phyloP scores from a whole-genome alignment of 169 alveolate genomes.

The Cryptosporidium meleagridis region DNA sequence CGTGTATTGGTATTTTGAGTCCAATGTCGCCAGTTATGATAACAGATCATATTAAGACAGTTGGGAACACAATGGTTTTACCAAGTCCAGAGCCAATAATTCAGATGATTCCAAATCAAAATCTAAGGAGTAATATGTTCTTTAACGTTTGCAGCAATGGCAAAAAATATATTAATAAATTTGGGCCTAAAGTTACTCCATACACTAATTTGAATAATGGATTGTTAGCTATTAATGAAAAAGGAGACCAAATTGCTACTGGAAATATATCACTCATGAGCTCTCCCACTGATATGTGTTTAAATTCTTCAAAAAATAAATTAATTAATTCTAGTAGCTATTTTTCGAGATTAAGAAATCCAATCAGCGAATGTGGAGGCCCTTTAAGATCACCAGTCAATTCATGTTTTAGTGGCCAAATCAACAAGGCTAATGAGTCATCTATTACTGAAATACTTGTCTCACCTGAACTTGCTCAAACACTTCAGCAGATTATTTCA shows the following conservation, averaged over 20 bases:
- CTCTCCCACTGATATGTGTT: conserved; percentile 16
- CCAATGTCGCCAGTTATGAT: conserved; percentile 71
- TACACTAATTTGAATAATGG: conserved; percentile 52
- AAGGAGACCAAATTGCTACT: conserved; percentile 3
- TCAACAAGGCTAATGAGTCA: neutral
- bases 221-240: conserved; percentile 10
- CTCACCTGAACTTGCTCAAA: conserved; percentile 58
- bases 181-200: conserved; percentile 69
- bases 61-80: conserved; percentile 37
- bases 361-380: neutral
- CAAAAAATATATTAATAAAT: neutral
- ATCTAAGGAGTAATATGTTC: conserved; percentile 1
- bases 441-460: conserved; percentile 62
- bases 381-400: conserved; percentile 14
- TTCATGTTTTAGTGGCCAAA: neutral
- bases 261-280: conserved; percentile 4
- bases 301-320: neutral
- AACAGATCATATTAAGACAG: neutral
- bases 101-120: conserved; percentile 46
- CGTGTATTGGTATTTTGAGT: conserved; percentile 59
- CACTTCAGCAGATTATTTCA: conserved; percentile 34
- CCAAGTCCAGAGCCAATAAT: conserved; percentile 74
- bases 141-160: neutral
- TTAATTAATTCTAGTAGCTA: neutral
- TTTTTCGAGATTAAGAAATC: neutral